Evolutionary conservation across 768 basidiomycete genomes (phyloP).

Genomic region (Lactarius trivialis): DNA sequence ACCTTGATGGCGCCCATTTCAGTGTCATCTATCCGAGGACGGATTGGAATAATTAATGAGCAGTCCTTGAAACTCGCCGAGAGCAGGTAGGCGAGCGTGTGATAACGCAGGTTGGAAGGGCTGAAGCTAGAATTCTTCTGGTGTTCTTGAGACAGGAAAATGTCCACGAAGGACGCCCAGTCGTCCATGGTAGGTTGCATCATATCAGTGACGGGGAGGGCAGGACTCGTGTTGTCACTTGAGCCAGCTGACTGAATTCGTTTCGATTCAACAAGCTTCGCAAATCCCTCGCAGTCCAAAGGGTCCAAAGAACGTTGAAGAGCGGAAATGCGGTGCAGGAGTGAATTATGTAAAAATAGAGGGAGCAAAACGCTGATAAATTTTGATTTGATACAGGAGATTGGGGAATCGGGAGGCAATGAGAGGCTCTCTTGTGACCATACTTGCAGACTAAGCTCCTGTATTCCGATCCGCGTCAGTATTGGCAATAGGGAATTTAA

Average conservation of each 20-base stretch:
- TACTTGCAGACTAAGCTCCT: constrained; percentile 4
- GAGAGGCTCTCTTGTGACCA: constrained; percentile 16
- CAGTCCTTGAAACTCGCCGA: constrained; percentile 98
- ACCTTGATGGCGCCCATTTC: constrained; percentile 44
- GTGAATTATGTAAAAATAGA: constrained; percentile 39
- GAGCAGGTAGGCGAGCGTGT: constrained; percentile 70
- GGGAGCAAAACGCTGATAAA: constrained; percentile 47
- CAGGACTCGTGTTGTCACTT: not conserved
- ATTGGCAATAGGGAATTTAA: not conserved
- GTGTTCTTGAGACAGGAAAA: constrained; percentile 38
- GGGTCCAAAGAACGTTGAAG: constrained; percentile 18
- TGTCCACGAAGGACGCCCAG: constrained; percentile 57
- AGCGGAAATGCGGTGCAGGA: constrained; percentile 4
- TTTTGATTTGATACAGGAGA: constrained; percentile 35
- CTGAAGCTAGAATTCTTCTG: constrained; percentile 36
- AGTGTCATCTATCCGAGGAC: constrained; percentile 28
- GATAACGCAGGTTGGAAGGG: constrained; percentile 48
- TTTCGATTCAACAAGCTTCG: constrained; percentile 1
- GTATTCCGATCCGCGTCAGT: constrained; percentile 6
- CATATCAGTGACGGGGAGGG: not conserved
- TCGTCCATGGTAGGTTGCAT: constrained; percentile 56
- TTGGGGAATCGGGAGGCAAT: not conserved
- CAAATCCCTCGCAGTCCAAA: constrained; percentile 20
- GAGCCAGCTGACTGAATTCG: not conserved
- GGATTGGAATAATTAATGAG: constrained; percentile 53